Conservation (phyloP, 2,329 filamentous ascomycete genomes). For the Elsinoe necatrix region DNA sequence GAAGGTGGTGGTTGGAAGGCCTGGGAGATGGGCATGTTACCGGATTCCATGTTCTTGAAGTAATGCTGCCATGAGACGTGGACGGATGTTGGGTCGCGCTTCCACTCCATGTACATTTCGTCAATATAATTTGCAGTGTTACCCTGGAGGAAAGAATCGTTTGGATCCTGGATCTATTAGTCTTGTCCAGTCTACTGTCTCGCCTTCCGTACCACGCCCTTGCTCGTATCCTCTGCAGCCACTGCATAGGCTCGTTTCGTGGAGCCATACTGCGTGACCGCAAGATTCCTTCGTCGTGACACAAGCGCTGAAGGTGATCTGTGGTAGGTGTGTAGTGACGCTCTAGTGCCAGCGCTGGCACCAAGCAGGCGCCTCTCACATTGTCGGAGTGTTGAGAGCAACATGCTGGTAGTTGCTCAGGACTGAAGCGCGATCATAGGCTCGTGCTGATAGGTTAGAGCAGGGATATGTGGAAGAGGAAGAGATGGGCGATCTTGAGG, state of each 20-base stretch:
- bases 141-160: constrained; percentile 92
- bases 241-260: constrained; percentile 51
- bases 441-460: background rate
- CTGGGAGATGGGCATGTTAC: constrained; percentile 94
- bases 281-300: constrained; percentile 41
- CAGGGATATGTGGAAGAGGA: background rate
- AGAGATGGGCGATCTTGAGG: background rate
- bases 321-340: constrained; percentile 36
- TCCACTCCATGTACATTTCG: constrained; percentile 99
- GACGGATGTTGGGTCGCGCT: constrained; percentile 82
- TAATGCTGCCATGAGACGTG: constrained; percentile 99
- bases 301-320: constrained; percentile 35
- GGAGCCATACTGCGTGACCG: constrained; percentile 34
- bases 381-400: constrained; percentile 60
- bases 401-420: constrained; percentile 46
- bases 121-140: constrained; percentile 99
- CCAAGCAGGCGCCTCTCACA: constrained; percentile 56
- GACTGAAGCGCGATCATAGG: constrained; percentile 5
- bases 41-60: constrained; percentile 98
- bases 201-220: constrained; percentile 49
- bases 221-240: constrained; percentile 49
- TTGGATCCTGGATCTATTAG: constrained; percentile 57
- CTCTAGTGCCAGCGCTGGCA: constrained; percentile 43
- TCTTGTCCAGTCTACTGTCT: background rate
- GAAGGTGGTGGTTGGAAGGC: constrained; percentile 94